Base-by-base conservation (phyloP, 129 eudicot genomes). In the Erigeron canadensis region DNA sequence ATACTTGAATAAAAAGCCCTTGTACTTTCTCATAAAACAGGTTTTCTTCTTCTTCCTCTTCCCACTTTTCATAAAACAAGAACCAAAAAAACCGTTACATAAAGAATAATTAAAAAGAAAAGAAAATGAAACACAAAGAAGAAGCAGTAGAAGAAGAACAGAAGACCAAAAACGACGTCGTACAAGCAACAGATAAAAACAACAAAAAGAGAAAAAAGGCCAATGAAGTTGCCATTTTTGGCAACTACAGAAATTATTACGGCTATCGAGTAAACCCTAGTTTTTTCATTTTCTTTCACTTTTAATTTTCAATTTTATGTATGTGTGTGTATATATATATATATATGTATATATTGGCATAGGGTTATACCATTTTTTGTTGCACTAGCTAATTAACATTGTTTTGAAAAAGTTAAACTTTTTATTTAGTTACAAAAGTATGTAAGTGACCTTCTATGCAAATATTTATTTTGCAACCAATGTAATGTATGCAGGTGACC, bases 181-280 rank as follows among this genome's bases (percentile, higher is more conserved):
- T 34, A 44, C 12, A 71, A 55, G 10, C 76, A 47, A n/a, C 3
- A 19, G n/a, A 69, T 28, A 21, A 34, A 58, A 80, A 75, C 21
- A 40, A 4, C 38, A 63, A 79, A 38, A 85, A 80, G 84, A 85
- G 91, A 65, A 80, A 81, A 55, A 92, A 92, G 43, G 69, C 50
- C 2, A 91, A 89, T 67, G 96, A 93, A 76, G 77, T 85, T 21
- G 95, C 95, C 67, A 77, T 87, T 15, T 93, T 79, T 58, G 98
- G 98, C 15, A 93, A 93, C 59, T 93, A 93, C 90, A 78, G 91
- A 68, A 80, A 85, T 62, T 93, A 93, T 77, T 93, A 93, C 74
- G 86, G 90, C 18, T 93, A 93, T 71, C 86, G 98, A 1, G 96
- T 93, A 83, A 67, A 71, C 70, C 78, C 79, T 47, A 70, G 43